A percentile compares a stretch with the other conserved stretches of the same genome.
Conservation (phyloP, 169 alveolate species). For the Neospora caninum region DNA sequence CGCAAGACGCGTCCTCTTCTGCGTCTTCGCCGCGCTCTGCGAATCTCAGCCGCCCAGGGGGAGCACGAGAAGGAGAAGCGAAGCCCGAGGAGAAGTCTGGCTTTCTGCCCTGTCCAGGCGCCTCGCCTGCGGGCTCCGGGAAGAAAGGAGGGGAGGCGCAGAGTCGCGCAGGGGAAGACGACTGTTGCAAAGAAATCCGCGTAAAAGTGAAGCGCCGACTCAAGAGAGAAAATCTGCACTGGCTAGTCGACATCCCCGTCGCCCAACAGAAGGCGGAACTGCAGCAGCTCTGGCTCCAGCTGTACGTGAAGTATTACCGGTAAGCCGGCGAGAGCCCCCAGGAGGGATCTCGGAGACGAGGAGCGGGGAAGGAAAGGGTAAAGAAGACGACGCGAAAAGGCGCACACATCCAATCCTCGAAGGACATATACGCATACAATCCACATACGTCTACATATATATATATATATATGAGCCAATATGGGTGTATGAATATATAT, state of each 20-base stretch:
- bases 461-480: no score
- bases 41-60: no score
- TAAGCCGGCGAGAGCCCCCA: not conserved
- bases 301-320: conserved; percentile 23
- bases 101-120: no score
- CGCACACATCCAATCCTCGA: no score
- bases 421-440: no score
- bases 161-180: conserved; percentile 12
- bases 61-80: no score
- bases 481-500: no score
- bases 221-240: not conserved
- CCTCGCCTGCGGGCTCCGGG: not conserved
- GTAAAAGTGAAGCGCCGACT: conserved; percentile 14
- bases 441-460: no score
- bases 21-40: not conserved
- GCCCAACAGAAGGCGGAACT: conserved; percentile 49
- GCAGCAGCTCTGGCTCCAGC: conserved; percentile 30
- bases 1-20: not conserved
- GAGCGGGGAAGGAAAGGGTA: not conserved
- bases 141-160: not conserved
- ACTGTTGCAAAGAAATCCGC: not conserved
- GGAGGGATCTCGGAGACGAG: not conserved
- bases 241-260: conserved; percentile 22
- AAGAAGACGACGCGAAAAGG: no score
- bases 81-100: no score